Evolutionary conservation across 129 eudicot genomes (phyloP).

Genomic region (Chrysanthemum lavandulifolium): DNA sequence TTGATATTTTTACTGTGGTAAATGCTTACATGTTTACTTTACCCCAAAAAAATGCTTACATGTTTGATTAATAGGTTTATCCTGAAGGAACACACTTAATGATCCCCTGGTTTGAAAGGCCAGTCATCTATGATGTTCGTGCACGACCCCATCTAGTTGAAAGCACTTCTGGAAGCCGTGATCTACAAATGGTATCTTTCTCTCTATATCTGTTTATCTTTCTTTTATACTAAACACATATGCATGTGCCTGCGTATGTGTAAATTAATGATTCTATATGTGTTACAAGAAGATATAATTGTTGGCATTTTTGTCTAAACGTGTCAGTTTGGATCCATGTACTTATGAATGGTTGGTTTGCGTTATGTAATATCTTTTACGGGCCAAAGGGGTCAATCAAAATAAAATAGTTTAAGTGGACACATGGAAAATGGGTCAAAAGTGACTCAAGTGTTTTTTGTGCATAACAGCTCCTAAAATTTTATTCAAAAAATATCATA

Average conservation of each 20-base stretch:
- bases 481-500: no score
- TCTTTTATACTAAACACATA: not conserved
- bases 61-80: conserved; percentile 34
- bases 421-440: no score
- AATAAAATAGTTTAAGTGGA: no score
- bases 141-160: conserved; percentile 45
- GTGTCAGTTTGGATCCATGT: no score
- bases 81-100: conserved; percentile 49
- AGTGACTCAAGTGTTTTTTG: no score
- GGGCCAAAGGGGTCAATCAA: no score
- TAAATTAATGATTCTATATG: no score
- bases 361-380: no score
- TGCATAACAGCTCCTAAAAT: no score
- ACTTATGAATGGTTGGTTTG: no score
- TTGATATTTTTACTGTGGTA: not conserved
- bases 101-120: conserved; percentile 53
- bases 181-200: conserved; percentile 42
- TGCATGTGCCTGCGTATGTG: not conserved
- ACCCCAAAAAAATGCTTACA: not conserved
- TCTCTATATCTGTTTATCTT: not conserved
- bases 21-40: not conserved
- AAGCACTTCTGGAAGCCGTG: conserved; percentile 51
- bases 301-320: no score
- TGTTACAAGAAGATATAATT: no score
- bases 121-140: conserved; percentile 46